Conservation (phyloP, 108 stramenopile species). For the Cyclostephanos tholiformis region DNA sequence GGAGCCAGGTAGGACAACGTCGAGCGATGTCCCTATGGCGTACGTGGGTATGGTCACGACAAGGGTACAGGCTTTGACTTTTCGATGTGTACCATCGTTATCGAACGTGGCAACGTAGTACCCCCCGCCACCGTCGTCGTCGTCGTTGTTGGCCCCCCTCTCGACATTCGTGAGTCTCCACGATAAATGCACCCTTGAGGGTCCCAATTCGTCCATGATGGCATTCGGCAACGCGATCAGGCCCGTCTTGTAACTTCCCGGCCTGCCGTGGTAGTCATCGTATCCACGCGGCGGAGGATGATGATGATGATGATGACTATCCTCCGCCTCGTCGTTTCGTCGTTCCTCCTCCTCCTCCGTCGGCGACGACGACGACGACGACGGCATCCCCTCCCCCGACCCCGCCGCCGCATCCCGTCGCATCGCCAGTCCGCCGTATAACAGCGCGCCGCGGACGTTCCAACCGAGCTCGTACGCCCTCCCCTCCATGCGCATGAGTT, state of each 20-base stretch:
- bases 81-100: not conserved
- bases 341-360: slow-evolving; percentile 20
- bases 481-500: slow-evolving; percentile 83
- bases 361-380: slow-evolving; percentile 47
- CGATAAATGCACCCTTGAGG: slow-evolving; percentile 63
- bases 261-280: slow-evolving; percentile 73
- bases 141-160: not conserved
- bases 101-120: not conserved
- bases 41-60: slow-evolving; percentile 87
- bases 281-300: slow-evolving; percentile 84
- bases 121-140: not conserved
- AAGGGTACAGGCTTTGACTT: slow-evolving; percentile 55
- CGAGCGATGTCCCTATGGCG: slow-evolving; percentile 58
- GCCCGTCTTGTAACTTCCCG: slow-evolving; percentile 86
- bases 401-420: slow-evolving; percentile 43
- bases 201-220: slow-evolving; percentile 67
- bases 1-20: slow-evolving; percentile 78
- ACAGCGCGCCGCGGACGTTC: slow-evolving; percentile 84
- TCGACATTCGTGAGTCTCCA: slow-evolving; percentile 53
- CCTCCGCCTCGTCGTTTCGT: slow-evolving; percentile 79
- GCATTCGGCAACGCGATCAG: slow-evolving; percentile 86
- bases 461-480: slow-evolving; percentile 74
- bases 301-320: slow-evolving; percentile 37
- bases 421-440: slow-evolving; percentile 82
- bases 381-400: slow-evolving; percentile 43